Conservation (phyloP, 495 filamentous ascomycete species). For the Annulohypoxylon moriforme region DNA sequence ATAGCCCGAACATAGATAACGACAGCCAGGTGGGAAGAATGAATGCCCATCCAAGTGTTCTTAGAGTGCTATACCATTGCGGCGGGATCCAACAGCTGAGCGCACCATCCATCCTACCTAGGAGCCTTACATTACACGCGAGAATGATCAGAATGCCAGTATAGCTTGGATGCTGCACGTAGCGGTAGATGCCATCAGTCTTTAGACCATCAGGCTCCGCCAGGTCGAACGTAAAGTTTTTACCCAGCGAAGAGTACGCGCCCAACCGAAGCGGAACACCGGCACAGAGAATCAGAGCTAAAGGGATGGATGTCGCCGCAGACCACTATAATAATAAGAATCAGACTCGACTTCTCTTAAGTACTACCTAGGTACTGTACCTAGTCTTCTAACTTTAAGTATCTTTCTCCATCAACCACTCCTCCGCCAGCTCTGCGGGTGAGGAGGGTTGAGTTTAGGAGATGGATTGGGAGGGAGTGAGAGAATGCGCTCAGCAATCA, state of each 20-base stretch:
- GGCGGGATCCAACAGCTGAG: slow-evolving; percentile 52
- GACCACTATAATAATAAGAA: slow-evolving; percentile 36
- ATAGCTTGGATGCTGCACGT: slow-evolving; percentile 64
- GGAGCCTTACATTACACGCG: slow-evolving; percentile 32
- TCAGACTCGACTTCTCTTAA: background rate
- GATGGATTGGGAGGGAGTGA: background rate
- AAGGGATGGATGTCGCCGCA: slow-evolving; percentile 30
- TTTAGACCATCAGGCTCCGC: slow-evolving; percentile 56
- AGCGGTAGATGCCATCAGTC: slow-evolving; percentile 58
- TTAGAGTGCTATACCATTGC: slow-evolving; percentile 40
- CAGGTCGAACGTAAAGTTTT: slow-evolving; percentile 62
- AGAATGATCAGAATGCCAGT: slow-evolving; percentile 45
- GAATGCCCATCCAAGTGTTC: slow-evolving; percentile 21
- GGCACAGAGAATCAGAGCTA: slow-evolving; percentile 47
- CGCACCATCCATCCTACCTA: slow-evolving; percentile 41
- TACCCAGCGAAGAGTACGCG: slow-evolving; percentile 54
- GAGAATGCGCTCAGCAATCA: background rate
- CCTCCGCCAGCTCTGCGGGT: too few relatives aligned
- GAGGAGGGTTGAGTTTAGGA: too few relatives aligned
- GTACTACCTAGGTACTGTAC: too few relatives aligned
- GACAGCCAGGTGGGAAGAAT: slow-evolving; percentile 15
- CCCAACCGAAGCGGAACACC: slow-evolving; percentile 51
- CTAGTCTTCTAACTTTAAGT: too few relatives aligned
- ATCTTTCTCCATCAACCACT: too few relatives aligned
- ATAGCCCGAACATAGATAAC: slow-evolving; percentile 12